A percentile compares a stretch with the other conserved stretches of the same genome.
Conservation (phyloP, 2,329 filamentous ascomycete genomes). For the Venturia asperata region DNA sequence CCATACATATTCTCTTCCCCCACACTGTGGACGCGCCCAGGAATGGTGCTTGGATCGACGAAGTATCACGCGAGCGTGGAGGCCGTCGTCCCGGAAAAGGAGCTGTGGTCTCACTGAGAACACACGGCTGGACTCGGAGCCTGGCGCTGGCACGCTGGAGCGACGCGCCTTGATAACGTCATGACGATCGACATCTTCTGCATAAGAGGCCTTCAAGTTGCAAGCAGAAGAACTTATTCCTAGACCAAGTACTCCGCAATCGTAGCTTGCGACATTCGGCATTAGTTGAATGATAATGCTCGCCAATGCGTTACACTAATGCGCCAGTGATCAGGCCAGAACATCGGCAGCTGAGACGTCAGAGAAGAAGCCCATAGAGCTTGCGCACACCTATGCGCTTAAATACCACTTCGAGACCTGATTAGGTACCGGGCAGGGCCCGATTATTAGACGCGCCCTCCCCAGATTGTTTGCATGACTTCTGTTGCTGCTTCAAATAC, state of each 20-base stretch:
- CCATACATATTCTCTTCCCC: neutral
- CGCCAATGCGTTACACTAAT: neutral
- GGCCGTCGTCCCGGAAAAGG: no score
- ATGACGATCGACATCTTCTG: neutral
- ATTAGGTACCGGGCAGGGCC: neutral
- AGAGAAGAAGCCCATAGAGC: neutral
- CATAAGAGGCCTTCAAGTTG: no score
- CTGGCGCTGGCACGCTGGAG: neutral
- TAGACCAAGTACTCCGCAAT: neutral
- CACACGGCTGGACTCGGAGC: neutral
- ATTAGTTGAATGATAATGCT: neutral
- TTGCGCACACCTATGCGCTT: neutral
- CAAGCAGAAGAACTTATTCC: no score
- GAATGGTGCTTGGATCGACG: neutral
- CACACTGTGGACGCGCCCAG: neutral
- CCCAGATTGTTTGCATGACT: neutral
- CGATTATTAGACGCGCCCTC: neutral
- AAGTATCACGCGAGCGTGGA: neutral
- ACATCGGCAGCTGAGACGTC: neutral
- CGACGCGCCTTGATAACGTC: neutral
- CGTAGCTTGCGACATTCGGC: neutral
- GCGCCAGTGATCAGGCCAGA: neutral
- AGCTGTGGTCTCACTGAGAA: neutral
- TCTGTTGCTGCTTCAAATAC: neutral
- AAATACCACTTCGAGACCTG: neutral